A percentile compares a stretch with the other conserved stretches of the same genome.
phyloP scores from a whole-genome alignment of 1,284 basidiomycete genomes.

The Calocybe gambosa region DNA sequence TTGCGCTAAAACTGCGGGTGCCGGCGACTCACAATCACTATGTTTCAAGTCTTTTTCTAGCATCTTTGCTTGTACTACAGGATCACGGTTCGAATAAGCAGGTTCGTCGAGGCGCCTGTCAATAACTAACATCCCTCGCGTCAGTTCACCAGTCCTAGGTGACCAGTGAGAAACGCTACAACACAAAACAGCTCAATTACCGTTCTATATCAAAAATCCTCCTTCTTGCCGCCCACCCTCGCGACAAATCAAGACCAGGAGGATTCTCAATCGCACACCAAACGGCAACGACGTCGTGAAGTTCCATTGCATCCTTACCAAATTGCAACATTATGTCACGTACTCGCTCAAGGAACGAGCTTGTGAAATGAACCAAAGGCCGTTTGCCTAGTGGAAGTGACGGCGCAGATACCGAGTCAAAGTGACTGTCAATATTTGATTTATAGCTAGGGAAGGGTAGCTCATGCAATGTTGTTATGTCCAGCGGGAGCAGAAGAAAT shows the following conservation, averaged over 20 bases:
- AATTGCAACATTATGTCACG: conserved; percentile 65
- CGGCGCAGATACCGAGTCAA: conserved; percentile 42
- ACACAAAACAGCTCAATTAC: conserved; percentile 26
- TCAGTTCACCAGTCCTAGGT: conserved; percentile 44
- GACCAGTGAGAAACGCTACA: conserved; percentile 4
- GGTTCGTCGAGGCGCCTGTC: conserved; percentile 58
- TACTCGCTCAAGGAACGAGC: conserved; percentile 71
- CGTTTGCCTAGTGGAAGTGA: conserved; percentile 39
- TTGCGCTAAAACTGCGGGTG: conserved; percentile 41
- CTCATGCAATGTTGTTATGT: conserved; percentile 76
- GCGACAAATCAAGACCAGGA: conserved; percentile 30
- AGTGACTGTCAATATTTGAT: conserved; percentile 45
- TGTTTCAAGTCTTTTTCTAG: conserved; percentile 32
- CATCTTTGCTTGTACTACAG: conserved; percentile 51
- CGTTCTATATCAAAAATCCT: conserved; percentile 66
- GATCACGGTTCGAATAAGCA: conserved; percentile 58
- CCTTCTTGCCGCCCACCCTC: conserved; percentile 48
- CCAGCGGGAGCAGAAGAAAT: conserved; percentile 71
- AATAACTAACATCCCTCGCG: conserved; percentile 71
- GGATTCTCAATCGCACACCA: conserved; percentile 74
- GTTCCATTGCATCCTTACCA: conserved; percentile 79
- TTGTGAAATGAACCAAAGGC: conserved; percentile 69
- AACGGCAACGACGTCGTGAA: conserved; percentile 80
- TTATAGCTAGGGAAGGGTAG: conserved; percentile 67
- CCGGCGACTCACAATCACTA: conserved; percentile 41